Conservation (phyloP, 192 early-diverging fungal genomes). For the Polychytrium aggregatum region DNA sequence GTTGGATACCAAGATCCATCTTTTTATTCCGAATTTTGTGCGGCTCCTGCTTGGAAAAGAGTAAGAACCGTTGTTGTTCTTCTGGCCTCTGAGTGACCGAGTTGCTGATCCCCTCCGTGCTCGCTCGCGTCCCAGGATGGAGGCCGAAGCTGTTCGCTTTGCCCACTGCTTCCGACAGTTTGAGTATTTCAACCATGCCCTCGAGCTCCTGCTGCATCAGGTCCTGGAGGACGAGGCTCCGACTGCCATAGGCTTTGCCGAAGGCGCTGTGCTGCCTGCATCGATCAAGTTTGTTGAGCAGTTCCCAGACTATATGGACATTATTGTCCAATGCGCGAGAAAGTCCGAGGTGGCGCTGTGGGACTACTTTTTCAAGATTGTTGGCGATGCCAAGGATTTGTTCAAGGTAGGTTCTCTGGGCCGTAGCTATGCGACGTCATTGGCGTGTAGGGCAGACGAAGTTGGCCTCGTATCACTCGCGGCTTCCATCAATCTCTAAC, state of each 20-base stretch:
- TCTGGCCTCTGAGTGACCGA: not conserved
- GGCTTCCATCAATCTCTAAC: too few species aligned
- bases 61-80: slow-evolving; percentile 8
- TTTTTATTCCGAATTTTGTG: slow-evolving; percentile 63
- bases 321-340: slow-evolving; percentile 88
- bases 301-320: slow-evolving; percentile 71
- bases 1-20: slow-evolving; percentile 43
- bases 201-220: slow-evolving; percentile 85
- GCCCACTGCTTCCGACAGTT: slow-evolving; percentile 57
- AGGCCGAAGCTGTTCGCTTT: slow-evolving; percentile 57
- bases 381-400: slow-evolving; percentile 72
- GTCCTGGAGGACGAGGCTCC: slow-evolving; percentile 78
- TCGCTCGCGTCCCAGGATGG: slow-evolving; percentile 16
- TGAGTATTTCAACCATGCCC: slow-evolving; percentile 80
- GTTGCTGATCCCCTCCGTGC: not conserved
- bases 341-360: slow-evolving; percentile 94
- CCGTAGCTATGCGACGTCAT: too few species aligned
- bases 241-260: slow-evolving; percentile 9
- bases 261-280: slow-evolving; percentile 40
- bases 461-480: too few species aligned
- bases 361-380: slow-evolving; percentile 73
- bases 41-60: slow-evolving; percentile 42
- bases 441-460: too few species aligned
- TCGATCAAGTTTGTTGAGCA: slow-evolving; percentile 67
- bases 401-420: slow-evolving; percentile 54